Conservation (phyloP, 2,329 filamentous ascomycete species). For the Exutisphaerella laricina region DNA sequence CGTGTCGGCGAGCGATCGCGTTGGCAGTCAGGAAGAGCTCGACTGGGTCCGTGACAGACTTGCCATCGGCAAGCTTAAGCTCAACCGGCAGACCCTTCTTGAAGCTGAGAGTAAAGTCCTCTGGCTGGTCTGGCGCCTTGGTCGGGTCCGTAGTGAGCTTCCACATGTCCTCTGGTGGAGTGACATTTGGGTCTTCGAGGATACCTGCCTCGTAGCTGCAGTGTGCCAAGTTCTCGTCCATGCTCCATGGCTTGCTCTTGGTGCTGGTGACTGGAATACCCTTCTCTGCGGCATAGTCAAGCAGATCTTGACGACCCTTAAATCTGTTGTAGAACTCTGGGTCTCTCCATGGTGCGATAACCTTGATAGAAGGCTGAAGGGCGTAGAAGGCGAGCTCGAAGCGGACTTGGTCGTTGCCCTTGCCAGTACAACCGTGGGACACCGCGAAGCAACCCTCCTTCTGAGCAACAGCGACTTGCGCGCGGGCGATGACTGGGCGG, state of each 20-base stretch:
- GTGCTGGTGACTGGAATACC: conserved; percentile 68
- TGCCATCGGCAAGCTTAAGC: conserved; percentile 51
- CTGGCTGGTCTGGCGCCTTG: conserved; percentile 63
- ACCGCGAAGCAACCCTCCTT: conserved; percentile 52
- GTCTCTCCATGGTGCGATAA: conserved; percentile 70
- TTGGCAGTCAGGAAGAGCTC: conserved; percentile 69
- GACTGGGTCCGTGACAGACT: conserved; percentile 59
- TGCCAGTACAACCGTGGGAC: conserved; percentile 54
- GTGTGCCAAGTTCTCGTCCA: conserved; percentile 68
- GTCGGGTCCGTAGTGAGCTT: conserved; percentile 62
- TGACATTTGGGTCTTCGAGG: conserved; percentile 59
- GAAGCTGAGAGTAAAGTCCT: conserved; percentile 67
- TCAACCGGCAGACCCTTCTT: conserved; percentile 69
- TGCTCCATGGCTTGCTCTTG: conserved; percentile 65
- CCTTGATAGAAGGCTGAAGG: conserved; percentile 59
- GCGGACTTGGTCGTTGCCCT: conserved; percentile 62
- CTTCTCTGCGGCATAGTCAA: conserved; percentile 63
- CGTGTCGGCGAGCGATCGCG: conserved; percentile 64
- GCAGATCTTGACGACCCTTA: conserved; percentile 64
- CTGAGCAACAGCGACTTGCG: conserved; percentile 59
- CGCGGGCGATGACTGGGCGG: conserved; percentile 64
- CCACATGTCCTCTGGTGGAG: conserved; percentile 75
- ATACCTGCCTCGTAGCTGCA: conserved; percentile 76
- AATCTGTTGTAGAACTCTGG: conserved; percentile 66
- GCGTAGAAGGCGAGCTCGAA: conserved; percentile 60